Evolutionary conservation across 1,284 basidiomycete species (phyloP).

Genomic region (Apiotrichum gracile): DNA sequence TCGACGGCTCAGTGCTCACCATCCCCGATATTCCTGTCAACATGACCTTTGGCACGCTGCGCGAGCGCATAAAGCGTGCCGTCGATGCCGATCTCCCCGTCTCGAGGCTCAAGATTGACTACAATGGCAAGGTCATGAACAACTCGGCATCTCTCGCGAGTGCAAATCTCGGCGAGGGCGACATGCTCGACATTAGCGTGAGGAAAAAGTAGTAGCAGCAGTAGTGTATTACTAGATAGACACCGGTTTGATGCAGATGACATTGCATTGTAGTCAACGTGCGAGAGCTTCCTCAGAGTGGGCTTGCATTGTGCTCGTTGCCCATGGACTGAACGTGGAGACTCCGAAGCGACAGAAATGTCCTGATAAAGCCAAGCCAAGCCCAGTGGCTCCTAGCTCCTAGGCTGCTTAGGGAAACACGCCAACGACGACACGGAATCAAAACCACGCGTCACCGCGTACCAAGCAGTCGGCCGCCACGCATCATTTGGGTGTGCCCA

Average conservation of each 20-base stretch:
- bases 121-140: slow-evolving; percentile 72
- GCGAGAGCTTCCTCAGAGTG: background rate
- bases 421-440: no score
- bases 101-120: slow-evolving; percentile 70
- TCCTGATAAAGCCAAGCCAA: no score
- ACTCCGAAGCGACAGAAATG: no score
- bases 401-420: no score
- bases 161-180: slow-evolving; percentile 85
- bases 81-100: slow-evolving; percentile 70
- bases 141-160: slow-evolving; percentile 75
- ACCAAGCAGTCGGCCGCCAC: no score
- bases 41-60: slow-evolving; percentile 72
- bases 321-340: background rate
- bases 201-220: slow-evolving; percentile 53
- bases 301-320: background rate
- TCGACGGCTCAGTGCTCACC: slow-evolving; percentile 69
- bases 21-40: slow-evolving; percentile 75
- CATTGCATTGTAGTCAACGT: background rate
- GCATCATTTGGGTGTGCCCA: no score
- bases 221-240: background rate
- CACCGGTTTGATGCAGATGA: background rate
- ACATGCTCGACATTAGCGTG: slow-evolving; percentile 66
- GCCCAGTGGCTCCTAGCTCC: no score
- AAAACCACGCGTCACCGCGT: no score
- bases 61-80: slow-evolving; percentile 73